A percentile compares a stretch with the other conserved stretches of the same genome.
These are phyloP conservation scores for Lodderomyces jiufengensis DNA, from an alignment of 1,139 yeast genomes.

Conservation along the genomic window DNA sequence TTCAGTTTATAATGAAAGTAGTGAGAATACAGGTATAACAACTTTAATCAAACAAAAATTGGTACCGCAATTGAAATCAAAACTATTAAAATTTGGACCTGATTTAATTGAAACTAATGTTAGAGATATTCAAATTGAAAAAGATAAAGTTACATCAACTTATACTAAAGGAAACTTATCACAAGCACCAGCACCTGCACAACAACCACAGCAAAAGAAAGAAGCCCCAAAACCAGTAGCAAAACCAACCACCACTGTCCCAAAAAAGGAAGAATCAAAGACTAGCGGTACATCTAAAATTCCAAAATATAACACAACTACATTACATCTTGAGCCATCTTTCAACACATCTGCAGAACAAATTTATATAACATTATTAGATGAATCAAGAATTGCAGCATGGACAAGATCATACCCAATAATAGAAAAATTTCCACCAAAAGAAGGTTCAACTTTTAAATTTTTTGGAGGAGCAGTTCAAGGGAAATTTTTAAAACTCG, in stretches of 20 bases:
- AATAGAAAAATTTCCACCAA: slow-evolving; percentile 48
- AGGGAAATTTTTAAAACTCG: slow-evolving; percentile 63
- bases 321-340: slow-evolving; percentile 70
- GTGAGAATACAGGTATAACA: slow-evolving; percentile 49
- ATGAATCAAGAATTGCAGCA: slow-evolving; percentile 73
- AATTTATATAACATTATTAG: slow-evolving; percentile 69
- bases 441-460: slow-evolving; percentile 59
- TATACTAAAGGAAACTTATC: slow-evolving; percentile 55
- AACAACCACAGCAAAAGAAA: neutral
- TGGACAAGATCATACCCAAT: slow-evolving; percentile 83
- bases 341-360: slow-evolving; percentile 89
- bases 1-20: slow-evolving; percentile 59
- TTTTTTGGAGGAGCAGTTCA: slow-evolving; percentile 87
- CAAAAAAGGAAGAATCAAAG: slow-evolving; percentile 14
- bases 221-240: neutral
- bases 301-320: slow-evolving; percentile 74
- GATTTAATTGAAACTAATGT: slow-evolving; percentile 78
- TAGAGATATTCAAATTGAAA: slow-evolving; percentile 74
- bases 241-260: slow-evolving; percentile 9
- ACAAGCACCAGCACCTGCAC: slow-evolving; percentile 14
- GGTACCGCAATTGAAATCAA: slow-evolving; percentile 64
- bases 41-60: slow-evolving; percentile 56
- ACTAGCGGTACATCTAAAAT: slow-evolving; percentile 21
- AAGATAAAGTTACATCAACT: slow-evolving; percentile 62
- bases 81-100: slow-evolving; percentile 63